These are phyloP conservation scores for Pseudogymnoascus sp. DNA, from an alignment of 2,329 filamentous ascomycete species.

Conservation along the genomic window DNA sequence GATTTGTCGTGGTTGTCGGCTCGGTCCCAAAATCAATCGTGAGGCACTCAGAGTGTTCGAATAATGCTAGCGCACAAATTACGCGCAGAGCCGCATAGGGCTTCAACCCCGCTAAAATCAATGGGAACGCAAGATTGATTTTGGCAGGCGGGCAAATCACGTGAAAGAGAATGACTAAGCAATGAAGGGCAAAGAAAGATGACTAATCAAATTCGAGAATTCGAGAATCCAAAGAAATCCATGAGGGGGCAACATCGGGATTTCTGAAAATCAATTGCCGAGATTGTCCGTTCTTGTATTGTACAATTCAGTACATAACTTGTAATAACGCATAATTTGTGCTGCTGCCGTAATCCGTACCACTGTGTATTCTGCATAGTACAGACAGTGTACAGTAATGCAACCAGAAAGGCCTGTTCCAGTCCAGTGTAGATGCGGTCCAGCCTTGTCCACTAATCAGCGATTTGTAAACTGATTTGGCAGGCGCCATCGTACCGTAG, in stretches of 20 bases:
- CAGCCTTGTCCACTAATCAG: background rate
- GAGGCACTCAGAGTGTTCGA: conserved; percentile 9
- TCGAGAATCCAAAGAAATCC: background rate
- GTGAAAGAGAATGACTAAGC: background rate
- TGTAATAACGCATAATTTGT: background rate
- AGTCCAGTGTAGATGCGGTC: background rate
- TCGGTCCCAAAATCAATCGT: conserved; percentile 16
- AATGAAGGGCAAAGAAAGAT: no score
- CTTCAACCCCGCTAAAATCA: conserved; percentile 11
- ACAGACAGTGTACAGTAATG: background rate
- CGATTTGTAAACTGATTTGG: conserved; percentile 5
- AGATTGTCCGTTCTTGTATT: background rate
- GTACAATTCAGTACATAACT: background rate
- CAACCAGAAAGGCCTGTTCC: background rate
- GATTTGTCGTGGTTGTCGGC: conserved; percentile 24
- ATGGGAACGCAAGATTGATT: background rate
- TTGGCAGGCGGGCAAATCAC: background rate
- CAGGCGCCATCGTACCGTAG: background rate
- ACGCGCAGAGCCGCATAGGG: conserved; percentile 11
- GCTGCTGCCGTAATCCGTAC: conserved; percentile 1
- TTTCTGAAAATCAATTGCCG: background rate
- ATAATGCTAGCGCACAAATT: conserved; percentile 9
- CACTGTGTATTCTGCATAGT: background rate
- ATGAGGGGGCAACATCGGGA: background rate
- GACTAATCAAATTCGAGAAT: background rate